A percentile compares a stretch with the other conserved stretches of the same genome.
phyloP scores from a whole-genome alignment of 306 rosid genomes.

The Fagus crenata region DNA sequence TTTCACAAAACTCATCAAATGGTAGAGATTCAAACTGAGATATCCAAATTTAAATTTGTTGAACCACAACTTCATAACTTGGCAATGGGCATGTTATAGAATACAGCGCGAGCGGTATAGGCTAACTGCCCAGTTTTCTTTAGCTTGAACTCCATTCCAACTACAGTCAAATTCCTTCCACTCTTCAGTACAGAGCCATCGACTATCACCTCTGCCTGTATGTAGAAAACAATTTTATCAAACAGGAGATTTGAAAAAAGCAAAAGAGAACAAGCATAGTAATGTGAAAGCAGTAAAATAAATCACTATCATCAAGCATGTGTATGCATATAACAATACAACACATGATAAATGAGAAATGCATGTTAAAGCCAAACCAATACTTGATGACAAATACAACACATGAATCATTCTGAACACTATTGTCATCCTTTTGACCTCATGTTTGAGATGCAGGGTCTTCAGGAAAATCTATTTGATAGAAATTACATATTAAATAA shows the following conservation, averaged over 20 bases:
- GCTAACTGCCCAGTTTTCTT: conserved; percentile 51
- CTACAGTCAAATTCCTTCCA: conserved; percentile 72
- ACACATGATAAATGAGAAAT: not conserved
- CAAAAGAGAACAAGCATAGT: not conserved
- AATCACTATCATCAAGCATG: not conserved
- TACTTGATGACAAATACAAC: not conserved
- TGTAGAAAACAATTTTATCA: conserved; percentile 2
- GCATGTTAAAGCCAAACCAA: not conserved
- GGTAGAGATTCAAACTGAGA: not conserved
- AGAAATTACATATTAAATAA: not conserved
- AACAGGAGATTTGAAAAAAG: not conserved
- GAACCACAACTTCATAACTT: conserved; percentile 25
- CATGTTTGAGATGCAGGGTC: not conserved
- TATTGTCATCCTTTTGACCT: not conserved
- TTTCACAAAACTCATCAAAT: not conserved
- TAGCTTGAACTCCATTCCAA: conserved; percentile 55
- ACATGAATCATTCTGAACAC: not conserved
- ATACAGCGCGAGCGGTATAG: conserved; percentile 47
- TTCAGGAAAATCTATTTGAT: not conserved
- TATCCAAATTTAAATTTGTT: not conserved
- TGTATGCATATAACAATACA: not conserved
- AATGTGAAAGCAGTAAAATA: not conserved
- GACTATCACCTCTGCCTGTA: conserved; percentile 66
- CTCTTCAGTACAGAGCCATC: conserved; percentile 59
- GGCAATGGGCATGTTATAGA: conserved; percentile 45